Evolutionary conservation across 2,329 filamentous ascomycete genomes (phyloP).

Genomic region (Zasmidium cellare): DNA sequence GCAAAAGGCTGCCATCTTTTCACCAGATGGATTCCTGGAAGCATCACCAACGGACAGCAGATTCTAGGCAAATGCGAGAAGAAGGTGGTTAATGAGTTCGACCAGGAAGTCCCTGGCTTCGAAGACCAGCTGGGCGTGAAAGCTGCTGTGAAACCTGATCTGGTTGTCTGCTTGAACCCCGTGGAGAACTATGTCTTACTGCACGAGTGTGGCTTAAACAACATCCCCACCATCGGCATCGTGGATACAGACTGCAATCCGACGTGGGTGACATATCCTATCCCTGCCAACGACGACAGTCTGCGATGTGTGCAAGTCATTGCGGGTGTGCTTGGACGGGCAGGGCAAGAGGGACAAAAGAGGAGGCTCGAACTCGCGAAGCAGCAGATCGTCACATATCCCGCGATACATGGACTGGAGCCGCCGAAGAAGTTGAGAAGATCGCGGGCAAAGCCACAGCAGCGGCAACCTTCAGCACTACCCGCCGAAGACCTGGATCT

Average conservation of each 20-base stretch:
- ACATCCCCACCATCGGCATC: constrained; percentile 90
- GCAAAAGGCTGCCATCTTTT: constrained; percentile 84
- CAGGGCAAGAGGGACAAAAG: constrained; percentile 74
- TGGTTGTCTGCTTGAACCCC: constrained; percentile 91
- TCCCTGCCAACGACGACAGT: constrained; percentile 97
- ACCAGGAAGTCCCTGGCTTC: constrained; percentile 64
- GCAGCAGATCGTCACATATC: constrained; percentile 63
- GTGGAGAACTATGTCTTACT: constrained; percentile 87
- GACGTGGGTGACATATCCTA: constrained; percentile 92
- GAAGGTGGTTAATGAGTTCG: constrained; percentile 75
- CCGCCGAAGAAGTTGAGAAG: constrained; percentile 18
- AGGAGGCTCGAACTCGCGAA: constrained; percentile 64
- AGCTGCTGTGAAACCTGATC: constrained; percentile 74
- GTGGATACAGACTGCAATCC: constrained; percentile 93
- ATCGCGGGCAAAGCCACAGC: not conserved
- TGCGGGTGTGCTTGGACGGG: constrained; percentile 79
- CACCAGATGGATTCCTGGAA: constrained; percentile 87
- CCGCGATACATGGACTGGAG: constrained; percentile 35
- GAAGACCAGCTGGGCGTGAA: constrained; percentile 63
- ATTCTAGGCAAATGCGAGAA: constrained; percentile 71
- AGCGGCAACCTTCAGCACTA: not conserved
- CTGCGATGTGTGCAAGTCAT: constrained; percentile 79
- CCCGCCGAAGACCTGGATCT: constrained; percentile 8
- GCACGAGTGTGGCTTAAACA: constrained; percentile 85
- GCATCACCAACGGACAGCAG: constrained; percentile 88